These are phyloP conservation scores for Papilionanthe hybrid DNA, from an alignment of 116 monocot species.

Conservation along the genomic window DNA sequence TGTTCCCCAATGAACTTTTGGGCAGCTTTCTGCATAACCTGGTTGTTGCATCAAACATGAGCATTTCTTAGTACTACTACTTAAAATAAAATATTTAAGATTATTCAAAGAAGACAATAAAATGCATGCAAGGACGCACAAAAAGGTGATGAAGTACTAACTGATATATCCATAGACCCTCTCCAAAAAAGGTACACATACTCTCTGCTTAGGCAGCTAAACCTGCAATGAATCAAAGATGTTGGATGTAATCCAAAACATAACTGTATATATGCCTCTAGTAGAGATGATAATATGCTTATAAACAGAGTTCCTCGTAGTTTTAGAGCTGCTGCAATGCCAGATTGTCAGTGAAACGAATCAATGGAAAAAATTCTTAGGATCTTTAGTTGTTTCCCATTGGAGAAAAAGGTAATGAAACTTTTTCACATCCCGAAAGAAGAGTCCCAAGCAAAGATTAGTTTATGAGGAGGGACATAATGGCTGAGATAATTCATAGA, in stretches of 20 bases:
- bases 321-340: background rate
- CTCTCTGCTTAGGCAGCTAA: constrained; percentile 88
- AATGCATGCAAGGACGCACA: background rate
- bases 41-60: constrained; percentile 20
- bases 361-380: too few species aligned
- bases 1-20: constrained; percentile 73
- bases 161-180: constrained; percentile 55
- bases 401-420: background rate
- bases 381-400: too few species aligned
- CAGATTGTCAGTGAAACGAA: too few species aligned
- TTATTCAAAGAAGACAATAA: background rate
- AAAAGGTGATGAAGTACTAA: constrained; percentile 16
- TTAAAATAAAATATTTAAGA: background rate
- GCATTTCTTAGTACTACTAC: background rate
- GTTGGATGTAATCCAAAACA: background rate
- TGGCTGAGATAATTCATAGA: background rate
- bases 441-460: background rate
- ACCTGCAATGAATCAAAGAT: constrained; percentile 45
- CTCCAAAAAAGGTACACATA: constrained; percentile 94
- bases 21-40: constrained; percentile 82
- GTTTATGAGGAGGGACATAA: background rate
- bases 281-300: background rate
- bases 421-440: background rate
- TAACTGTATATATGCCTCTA: background rate
- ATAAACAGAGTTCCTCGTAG: background rate